Evolutionary conservation across 495 filamentous ascomycete species (phyloP), one percentile per base, ranked within the genome.

Genomic region (Terfezia boudieri): DNA sequence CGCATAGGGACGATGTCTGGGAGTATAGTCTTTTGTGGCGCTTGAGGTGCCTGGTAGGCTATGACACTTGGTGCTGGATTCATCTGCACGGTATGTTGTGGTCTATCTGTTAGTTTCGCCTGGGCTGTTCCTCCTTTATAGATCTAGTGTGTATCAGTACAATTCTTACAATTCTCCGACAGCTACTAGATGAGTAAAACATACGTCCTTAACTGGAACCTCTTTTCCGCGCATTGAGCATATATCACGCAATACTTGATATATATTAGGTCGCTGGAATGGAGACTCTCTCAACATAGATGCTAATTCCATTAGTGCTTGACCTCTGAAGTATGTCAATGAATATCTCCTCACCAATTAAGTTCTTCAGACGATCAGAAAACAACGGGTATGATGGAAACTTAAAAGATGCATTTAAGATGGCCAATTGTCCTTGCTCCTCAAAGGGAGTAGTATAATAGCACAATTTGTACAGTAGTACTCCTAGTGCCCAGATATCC

Each of bases 381-480:
- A 96, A 96, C 20, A 73, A 64, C 35, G 90, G 90, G 62, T 95
- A 84, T 46, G 73, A 71, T 20, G 92, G 92, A 65, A 82, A 96
- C 65, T 85, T 90, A 77, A 83, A 98, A 61, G 76, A 92, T 43
- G 92, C 90, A 64, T 95, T 96, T 43, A 98, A 71, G 59, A 98
- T 98, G n/a, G 90, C 90, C 69, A 96, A 84, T 69, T 94, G 88
- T 17, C 90, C 90, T 60, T 90, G 84, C 55, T 95, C 92, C 68
- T 98, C 90, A 63, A 98, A 98, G 4, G 90, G 90, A 9, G 90
- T 98, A 32, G 92, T 98, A 71, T 96, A 98, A 71, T 96, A 98
- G 71, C 90, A 98, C 53, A 98, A 74, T 72, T 98, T 98, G 72
- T 96, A 98, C 51, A 98, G 71, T 50, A 98, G 72, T 36, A 98